Base-by-base conservation (phyloP, 2,329 filamentous ascomycete genomes). In the Pseudopithomyces chartarum region DNA sequence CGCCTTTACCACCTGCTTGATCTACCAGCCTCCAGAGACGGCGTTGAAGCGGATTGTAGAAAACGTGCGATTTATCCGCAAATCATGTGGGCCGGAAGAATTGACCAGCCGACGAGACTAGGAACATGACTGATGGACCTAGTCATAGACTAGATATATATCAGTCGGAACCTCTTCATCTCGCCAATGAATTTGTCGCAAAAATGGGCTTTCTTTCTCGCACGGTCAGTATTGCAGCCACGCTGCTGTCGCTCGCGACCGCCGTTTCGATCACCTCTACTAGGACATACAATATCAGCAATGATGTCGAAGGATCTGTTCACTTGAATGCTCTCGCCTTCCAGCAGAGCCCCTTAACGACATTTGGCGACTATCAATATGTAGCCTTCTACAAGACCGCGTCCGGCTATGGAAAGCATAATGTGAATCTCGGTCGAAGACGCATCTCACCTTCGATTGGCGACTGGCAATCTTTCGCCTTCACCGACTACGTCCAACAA, bases 401-500 rank as follows among this genome's bases (percentile, higher is more conserved):
- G 2, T 63, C 60, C 1, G 68, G 71, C 20, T 72, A 73, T 48
- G 68, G 70, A 8, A 68, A 71, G 34, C 73, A 74, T 44, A 73
- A 73, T 56, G 75, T 83, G 40, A 81, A 81, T 29, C 68, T 84
- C 0, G 78, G 79, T 3, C 76, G 81, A 20, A 73, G 81, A 29
- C 71, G 73, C 33, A 73, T 83, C 4, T 73, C 78, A 0, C 63
- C 66, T 3, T 73, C 75, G 0, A 42, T 69, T 0, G 60, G 64
- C 11, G 64, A 65, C 4, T 83, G 82, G 81, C 73, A 83, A 61
- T 78, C 76, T 10, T 63, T 82, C 33, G 74, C 78, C 1, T 80
- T 84, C 26, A 74, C 75, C 1, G 82, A 83, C 64, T 84, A 84
- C 46, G 70, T 78, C 15, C 81, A 84, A 62, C 80, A 75, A 12